Base-by-base conservation (phyloP, 305 asterid genomes). In the Fraxinus floribunda region DNA sequence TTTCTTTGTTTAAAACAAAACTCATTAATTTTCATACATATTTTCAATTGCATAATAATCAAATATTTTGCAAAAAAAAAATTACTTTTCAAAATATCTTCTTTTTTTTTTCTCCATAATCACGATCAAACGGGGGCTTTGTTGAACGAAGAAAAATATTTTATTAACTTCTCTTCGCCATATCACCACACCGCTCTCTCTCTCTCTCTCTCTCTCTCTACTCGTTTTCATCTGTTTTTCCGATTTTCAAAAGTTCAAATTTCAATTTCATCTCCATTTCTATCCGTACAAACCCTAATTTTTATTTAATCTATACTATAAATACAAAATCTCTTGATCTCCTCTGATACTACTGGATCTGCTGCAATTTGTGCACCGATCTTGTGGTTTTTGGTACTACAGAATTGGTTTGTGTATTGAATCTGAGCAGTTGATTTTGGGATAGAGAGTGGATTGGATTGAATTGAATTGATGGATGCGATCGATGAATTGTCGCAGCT, bases 401-500 rank as follows among this genome's bases (percentile, higher is more conserved):
- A 30, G 77, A 78, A 24, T 76, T 41, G 79, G 39, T 71, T 64
- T 68, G 78, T 41, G 30, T 24, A 64, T 78, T 79, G 83, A 72
- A 60, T 81, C 82, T 84, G 44, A 62, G 79, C 46, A 18, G 35
- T 79, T 75, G 49, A 60, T 82, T 79, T 75, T 32, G 44, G 82
- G 76, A 35, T 30, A 32, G 75, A 82, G 87, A 80, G 87, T 79
- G 80, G 81, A 73, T 80, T 82, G 79, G 86, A 84, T 82, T 78
- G 85, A 75, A 74, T 80, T 79, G 86, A 79, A 75, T 79, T 76
- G 66, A 95, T 95, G 99, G 99, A 95, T 35, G 92, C 99, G 80
- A 93, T 95, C 89, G 97, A 94, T 84, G 98, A 95, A 84, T 86
- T 94, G 93, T 80, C 92, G 29, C 91, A 93, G 90, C 97, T 95